phyloP scores from a whole-genome alignment of 192 early-diverging fungal species.

The Entomortierella beljakovae region DNA sequence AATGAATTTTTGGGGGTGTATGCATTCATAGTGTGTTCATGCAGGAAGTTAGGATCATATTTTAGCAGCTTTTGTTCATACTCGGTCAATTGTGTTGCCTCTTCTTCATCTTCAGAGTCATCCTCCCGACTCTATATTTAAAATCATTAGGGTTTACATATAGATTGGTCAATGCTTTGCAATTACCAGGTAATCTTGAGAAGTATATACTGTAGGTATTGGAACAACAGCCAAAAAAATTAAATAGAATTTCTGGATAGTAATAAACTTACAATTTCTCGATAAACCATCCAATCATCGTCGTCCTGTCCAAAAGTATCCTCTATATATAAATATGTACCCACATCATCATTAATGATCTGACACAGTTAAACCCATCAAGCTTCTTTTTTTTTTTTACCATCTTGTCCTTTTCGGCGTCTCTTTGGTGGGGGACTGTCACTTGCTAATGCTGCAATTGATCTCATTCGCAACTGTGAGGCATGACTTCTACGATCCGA shows the following conservation, averaged over 20 bases:
- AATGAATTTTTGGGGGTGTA: slow-evolving; percentile 75
- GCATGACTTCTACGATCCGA: slow-evolving; percentile 89
- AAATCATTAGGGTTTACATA: background rate
- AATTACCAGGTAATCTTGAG: background rate
- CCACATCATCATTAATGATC: too few relatives aligned
- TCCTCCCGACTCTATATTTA: slow-evolving; percentile 74
- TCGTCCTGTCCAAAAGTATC: slow-evolving; percentile 96
- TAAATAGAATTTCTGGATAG: background rate
- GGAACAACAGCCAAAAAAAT: background rate
- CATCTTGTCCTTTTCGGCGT: slow-evolving; percentile 70
- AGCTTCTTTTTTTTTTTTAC: too few relatives aligned
- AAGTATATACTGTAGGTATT: background rate
- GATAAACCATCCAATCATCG: slow-evolving; percentile 93
- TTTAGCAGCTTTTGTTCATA: slow-evolving; percentile 77
- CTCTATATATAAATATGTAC: slow-evolving; percentile 66
- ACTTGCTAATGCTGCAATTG: slow-evolving; percentile 85
- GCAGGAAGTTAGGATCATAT: slow-evolving; percentile 82
- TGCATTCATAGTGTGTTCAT: slow-evolving; percentile 76
- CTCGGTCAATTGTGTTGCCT: slow-evolving; percentile 72
- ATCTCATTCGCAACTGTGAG: slow-evolving; percentile 87
- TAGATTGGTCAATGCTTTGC: background rate
- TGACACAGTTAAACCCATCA: too few relatives aligned
- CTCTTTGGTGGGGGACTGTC: slow-evolving; percentile 64
- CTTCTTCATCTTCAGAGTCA: slow-evolving; percentile 83
- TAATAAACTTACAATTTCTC: slow-evolving; percentile 78